Evolutionary conservation across 2,329 filamentous ascomycete genomes (phyloP).

Genomic region (Aspergillus luchuensis): DNA sequence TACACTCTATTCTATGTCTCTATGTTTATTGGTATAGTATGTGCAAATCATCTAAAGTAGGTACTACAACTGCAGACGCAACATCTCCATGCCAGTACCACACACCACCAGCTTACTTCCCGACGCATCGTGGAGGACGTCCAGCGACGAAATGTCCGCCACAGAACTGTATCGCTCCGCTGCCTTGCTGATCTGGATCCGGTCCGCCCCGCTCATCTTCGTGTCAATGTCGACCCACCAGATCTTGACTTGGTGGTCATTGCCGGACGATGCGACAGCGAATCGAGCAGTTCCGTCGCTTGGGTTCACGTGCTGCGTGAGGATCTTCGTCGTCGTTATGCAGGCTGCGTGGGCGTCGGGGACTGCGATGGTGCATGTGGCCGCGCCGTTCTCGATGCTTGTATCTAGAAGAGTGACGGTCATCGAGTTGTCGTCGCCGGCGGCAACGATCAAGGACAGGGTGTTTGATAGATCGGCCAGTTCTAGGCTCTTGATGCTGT

Average conservation of each 20-base stretch:
- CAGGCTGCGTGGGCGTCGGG: conserved; percentile 50
- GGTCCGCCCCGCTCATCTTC: conserved; percentile 20
- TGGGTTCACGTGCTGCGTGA: conserved; percentile 20
- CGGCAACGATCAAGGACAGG: conserved; percentile 65
- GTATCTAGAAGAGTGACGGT: conserved; percentile 55
- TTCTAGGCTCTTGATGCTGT: conserved; percentile 67
- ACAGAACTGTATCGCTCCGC: conserved; percentile 50
- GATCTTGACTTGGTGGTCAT: conserved; percentile 50
- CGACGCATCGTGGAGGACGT: conserved; percentile 32
- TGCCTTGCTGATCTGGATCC: conserved; percentile 28
- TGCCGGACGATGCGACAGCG: conserved; percentile 44
- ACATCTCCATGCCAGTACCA: conserved; percentile 55
- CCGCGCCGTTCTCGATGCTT: conserved; percentile 12
- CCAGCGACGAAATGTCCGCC: conserved; percentile 58
- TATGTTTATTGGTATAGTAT: background rate
- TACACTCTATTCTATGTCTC: background rate
- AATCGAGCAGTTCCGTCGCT: conserved; percentile 18
- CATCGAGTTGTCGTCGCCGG: conserved; percentile 86
- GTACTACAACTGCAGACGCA: conserved; percentile 17
- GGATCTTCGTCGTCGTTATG: conserved; percentile 42
- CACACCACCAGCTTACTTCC: conserved; percentile 43
- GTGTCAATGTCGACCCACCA: conserved; percentile 42
- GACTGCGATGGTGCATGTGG: conserved; percentile 37
- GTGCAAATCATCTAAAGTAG: background rate
- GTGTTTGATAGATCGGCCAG: conserved; percentile 33